Evolutionary conservation across 2,329 filamentous ascomycete genomes (phyloP), one percentile per base, ranked within the genome.

Genomic region (Paraphaeosphaeria minitans): DNA sequence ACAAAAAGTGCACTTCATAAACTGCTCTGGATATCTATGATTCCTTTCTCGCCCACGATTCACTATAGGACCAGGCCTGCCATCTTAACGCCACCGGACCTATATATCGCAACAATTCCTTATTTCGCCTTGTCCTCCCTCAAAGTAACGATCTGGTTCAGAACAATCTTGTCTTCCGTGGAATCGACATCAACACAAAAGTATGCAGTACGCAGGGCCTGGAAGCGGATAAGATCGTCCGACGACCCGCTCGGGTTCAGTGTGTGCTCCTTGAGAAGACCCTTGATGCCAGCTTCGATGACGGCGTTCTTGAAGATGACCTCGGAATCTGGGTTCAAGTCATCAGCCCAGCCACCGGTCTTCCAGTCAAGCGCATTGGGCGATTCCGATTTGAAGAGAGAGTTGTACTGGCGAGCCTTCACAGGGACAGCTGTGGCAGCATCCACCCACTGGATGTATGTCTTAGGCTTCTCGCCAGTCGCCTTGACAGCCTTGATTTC

Each of bases 81-180:
- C 21, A 10, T n/a, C 14, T 27, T 41, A 51, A 51, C 48, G 22
- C 48, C 48, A n/a, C 29, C 47, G 16, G 19, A 37, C 27, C n/a
- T 16, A 10, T 21, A 7, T 19, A 27, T 10, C 21, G 13, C 2
- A 4, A 19, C 5, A 6, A 43, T 19, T 21, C 14, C 29, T 50
- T 55, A 73, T 68, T 73, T 73, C 2, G 68, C 63, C 62, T 73
- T 78, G 41, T 96, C 92, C 78, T 97, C 93, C 81, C 96, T 96
- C 71, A 97, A 78, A 49, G 90, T 91, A 22, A 98, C 93, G 70
- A 98, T 97, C 53, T 92, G 85, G 80, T 98, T 98, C 31, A 98
- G 80, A 49, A 98, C 86, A 64, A 96, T 82, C 76, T 89, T 91
- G n/a, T 92, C 90, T 42, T 75, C 76, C 0, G 73, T 77, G 0